These are phyloP conservation scores for Exutisphaerella laricina DNA, from an alignment of 2,329 filamentous ascomycete species.

Conservation along the genomic window DNA sequence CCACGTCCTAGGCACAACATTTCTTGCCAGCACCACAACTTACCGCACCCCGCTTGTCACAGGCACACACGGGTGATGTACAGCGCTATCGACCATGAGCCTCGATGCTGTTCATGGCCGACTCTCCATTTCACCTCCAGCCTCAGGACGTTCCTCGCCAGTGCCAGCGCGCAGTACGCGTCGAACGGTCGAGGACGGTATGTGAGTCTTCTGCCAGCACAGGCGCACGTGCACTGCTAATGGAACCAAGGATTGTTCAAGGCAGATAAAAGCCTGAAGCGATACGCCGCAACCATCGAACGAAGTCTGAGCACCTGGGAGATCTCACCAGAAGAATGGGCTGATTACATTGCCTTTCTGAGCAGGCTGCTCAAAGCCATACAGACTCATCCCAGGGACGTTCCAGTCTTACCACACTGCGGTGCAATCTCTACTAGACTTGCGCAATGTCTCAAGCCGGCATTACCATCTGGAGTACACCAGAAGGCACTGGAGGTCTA, in stretches of 20 bases:
- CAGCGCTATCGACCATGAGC: slow-evolving; percentile 53
- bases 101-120: slow-evolving; percentile 55
- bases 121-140: slow-evolving; percentile 67
- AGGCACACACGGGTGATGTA: too few relatives aligned
- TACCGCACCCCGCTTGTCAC: too few relatives aligned
- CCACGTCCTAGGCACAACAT: too few relatives aligned
- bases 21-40: too few relatives aligned
- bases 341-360: slow-evolving; percentile 97
- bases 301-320: slow-evolving; percentile 86
- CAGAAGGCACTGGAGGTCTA: slow-evolving; percentile 97
- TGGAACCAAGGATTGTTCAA: slow-evolving; percentile 48
- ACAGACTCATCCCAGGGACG: slow-evolving; percentile 72
- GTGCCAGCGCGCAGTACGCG: slow-evolving; percentile 70
- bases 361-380: slow-evolving; percentile 87
- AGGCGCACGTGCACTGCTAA: slow-evolving; percentile 6
- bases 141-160: slow-evolving; percentile 75
- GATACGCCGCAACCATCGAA: slow-evolving; percentile 85
- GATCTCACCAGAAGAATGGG: slow-evolving; percentile 93
- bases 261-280: slow-evolving; percentile 67
- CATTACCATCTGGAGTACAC: slow-evolving; percentile 90
- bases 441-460: slow-evolving; percentile 90
- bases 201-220: slow-evolving; percentile 31
- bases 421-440: slow-evolving; percentile 79
- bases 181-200: slow-evolving; percentile 72
- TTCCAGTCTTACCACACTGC: slow-evolving; percentile 73